Evolutionary conservation across 2,329 filamentous ascomycete genomes (phyloP), one percentile per base, ranked within the genome.

Genomic region (Diaporthe vexans): DNA sequence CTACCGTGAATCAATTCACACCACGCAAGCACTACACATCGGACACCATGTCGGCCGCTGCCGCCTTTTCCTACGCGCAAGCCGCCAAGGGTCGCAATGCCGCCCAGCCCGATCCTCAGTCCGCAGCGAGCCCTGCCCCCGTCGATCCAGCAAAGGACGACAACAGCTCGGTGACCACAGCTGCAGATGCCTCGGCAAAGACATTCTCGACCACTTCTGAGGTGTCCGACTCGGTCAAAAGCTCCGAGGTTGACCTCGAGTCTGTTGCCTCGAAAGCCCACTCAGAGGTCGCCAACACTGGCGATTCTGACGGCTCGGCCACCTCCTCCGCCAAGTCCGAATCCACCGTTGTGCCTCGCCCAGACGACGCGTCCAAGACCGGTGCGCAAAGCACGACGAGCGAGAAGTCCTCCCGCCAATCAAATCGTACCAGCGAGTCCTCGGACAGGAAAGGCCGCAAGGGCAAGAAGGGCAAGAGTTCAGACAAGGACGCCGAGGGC

Each of bases 11-110:
- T 48, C 73, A 48, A 67, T 56, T 70, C 68, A 69, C 72, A 63
- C 35, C 69, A 35, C 56, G 33, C 35, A 35, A 24, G 54, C 43
- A 70, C 65, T 71, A 46, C 74, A 51, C 58, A 54, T 52, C 46
- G 37, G 52, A 11, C 56, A 74, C 48, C 67, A 91, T 91, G 89
- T 88, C 89, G 77, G 83, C 84, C 74, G 79, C 90, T 76, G 87
- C 91, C 76, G 87, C 91, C 46, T 98, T 98, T 83, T 98, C 96
- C 75, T 98, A 98, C 84, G 96, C 96, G 80, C 95, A 98, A 89
- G 96, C 96, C 81, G 96, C 96, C 75, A 97, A 97, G 84, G 95
- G 95, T 81, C 90, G 93, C 79, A 81, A 88, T 71, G 81, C 86
- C 72, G 80, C 84, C 73, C 80, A 86, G 69, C 82, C 86, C 68